These are phyloP conservation scores for Geotrichum fermentans DNA, from an alignment of 1,139 yeast species.

Conservation along the genomic window DNA sequence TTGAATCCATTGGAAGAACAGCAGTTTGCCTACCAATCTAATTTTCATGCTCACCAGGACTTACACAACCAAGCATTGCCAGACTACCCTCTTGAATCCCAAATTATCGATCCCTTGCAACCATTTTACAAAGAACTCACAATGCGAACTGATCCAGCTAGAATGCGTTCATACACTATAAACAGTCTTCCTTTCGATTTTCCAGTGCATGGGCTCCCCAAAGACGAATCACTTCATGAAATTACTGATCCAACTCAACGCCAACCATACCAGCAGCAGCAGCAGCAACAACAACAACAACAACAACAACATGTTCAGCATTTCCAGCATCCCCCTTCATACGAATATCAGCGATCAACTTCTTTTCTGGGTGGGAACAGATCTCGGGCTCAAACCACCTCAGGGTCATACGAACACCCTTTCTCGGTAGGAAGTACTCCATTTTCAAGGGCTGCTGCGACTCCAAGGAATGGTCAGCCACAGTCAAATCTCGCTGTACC, in stretches of 20 bases:
- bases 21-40: constrained; percentile 17
- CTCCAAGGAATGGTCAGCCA: constrained; percentile 11
- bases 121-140: constrained; percentile 35
- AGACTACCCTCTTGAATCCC: constrained; percentile 5
- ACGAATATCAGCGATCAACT: constrained; percentile 15
- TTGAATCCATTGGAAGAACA: constrained; percentile 18
- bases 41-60: constrained; percentile 12
- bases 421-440: constrained; percentile 18
- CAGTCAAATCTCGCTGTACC: constrained; percentile 8
- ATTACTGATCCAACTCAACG: constrained; percentile 10
- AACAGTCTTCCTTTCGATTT: constrained; percentile 32
- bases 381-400: constrained; percentile 29
- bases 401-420: constrained; percentile 23
- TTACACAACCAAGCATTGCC: constrained; percentile 8
- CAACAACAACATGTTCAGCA: constrained; percentile 23
- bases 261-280: constrained; percentile 24
- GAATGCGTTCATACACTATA: constrained; percentile 41
- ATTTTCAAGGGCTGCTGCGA: constrained; percentile 4
- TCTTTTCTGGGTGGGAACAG: constrained; percentile 18
- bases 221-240: constrained; percentile 12
- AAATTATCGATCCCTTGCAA: constrained; percentile 32
- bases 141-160: constrained; percentile 36
- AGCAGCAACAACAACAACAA: constrained; percentile 3
- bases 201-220: constrained; percentile 24
- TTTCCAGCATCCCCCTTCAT: constrained; percentile 11